These are phyloP conservation scores for Vigna mungo DNA, from an alignment of 306 rosid genomes.

Conservation along the genomic window DNA sequence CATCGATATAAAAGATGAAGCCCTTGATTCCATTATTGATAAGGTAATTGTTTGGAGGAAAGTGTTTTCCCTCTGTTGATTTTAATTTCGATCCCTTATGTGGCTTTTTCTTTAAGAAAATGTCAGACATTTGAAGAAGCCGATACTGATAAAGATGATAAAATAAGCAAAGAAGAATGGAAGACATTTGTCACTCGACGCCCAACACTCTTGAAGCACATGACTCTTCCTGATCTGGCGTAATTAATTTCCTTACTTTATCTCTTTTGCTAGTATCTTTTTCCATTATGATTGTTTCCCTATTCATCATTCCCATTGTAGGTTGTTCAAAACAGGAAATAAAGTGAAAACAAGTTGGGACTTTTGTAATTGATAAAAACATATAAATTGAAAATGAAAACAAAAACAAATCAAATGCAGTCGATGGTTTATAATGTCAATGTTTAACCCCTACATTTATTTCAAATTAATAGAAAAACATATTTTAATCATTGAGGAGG, in stretches of 20 bases:
- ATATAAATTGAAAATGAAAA: not conserved
- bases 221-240: slow-evolving; percentile 70
- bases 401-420: not conserved
- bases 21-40: slow-evolving; percentile 60
- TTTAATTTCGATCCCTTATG: slow-evolving; percentile 16
- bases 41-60: slow-evolving; percentile 50
- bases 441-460: not conserved
- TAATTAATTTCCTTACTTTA: slow-evolving; percentile 41
- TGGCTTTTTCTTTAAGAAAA: not conserved
- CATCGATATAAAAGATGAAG: slow-evolving; percentile 55
- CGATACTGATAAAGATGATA: slow-evolving; percentile 70
- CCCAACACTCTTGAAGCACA: slow-evolving; percentile 65
- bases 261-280: not conserved
- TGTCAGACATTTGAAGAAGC: slow-evolving; percentile 71
- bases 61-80: not conserved
- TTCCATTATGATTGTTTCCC: not conserved
- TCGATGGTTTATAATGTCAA: not conserved
- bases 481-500: not conserved
- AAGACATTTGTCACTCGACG: slow-evolving; percentile 52
- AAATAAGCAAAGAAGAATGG: slow-evolving; percentile 75
- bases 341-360: not conserved
- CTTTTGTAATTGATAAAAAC: not conserved
- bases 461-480: not conserved
- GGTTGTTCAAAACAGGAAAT: not conserved
- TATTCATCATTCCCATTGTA: not conserved